phyloP scores from a whole-genome alignment of 345 rosid species.

The Eucalyptus brandiana region DNA sequence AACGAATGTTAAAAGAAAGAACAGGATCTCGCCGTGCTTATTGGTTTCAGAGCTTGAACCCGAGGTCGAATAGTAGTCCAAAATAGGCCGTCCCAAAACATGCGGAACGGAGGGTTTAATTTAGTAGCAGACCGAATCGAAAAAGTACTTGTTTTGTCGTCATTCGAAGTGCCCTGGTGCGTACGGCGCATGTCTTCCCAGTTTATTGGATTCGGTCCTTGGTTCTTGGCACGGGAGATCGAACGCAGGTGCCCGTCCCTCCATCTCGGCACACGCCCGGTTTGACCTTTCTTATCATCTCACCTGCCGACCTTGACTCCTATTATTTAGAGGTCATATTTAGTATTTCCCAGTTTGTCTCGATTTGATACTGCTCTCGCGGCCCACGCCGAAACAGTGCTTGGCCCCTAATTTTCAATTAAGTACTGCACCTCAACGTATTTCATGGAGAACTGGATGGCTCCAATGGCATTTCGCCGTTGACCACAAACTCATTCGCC shows the following conservation, averaged over 20 bases:
- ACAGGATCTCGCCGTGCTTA: not conserved
- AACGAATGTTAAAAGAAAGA: not conserved
- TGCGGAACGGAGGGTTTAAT: not conserved
- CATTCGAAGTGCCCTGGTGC: not conserved
- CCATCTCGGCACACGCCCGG: not conserved
- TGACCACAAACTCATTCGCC: fast-evolving
- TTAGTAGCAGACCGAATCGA: not conserved
- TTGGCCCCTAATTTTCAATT: no score
- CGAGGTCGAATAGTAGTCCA: not conserved
- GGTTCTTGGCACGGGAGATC: not conserved
- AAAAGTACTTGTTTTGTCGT: not conserved
- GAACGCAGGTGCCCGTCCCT: not conserved
- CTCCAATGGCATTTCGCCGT: no score
- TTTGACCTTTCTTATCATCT: not conserved
- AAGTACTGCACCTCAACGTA: no score
- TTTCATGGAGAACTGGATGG: fast-evolving
- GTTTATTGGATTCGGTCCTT: not conserved
- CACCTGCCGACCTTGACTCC: no score
- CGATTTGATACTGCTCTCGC: fast-evolving
- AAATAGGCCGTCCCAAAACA: not conserved
- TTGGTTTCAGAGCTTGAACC: not conserved
- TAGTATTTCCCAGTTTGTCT: no score
- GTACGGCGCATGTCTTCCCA: not conserved
- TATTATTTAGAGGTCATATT: no score
- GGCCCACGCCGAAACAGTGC: no score